phyloP scores from a whole-genome alignment of 2,329 filamentous ascomycete genomes.

The Hymenoscyphus fraxineus region DNA sequence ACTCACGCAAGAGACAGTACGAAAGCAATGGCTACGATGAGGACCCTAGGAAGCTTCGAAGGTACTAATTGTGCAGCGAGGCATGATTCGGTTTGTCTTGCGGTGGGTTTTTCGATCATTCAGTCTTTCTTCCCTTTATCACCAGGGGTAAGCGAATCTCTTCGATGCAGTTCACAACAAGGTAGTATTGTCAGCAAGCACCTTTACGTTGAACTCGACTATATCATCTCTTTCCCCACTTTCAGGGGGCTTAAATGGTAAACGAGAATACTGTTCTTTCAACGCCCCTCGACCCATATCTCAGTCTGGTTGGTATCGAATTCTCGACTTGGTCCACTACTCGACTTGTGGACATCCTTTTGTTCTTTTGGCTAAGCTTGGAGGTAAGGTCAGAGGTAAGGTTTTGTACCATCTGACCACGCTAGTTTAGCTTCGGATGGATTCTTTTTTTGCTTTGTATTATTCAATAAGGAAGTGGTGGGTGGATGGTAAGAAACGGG shows the following conservation, averaged over 20 bases:
- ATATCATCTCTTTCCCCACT: neutral
- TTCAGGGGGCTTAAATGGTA: neutral
- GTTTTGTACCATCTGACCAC: slow-evolving; percentile 32
- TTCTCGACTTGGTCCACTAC: neutral
- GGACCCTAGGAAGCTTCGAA: slow-evolving; percentile 64
- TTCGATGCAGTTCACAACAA: slow-evolving; percentile 31
- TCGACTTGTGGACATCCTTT: slow-evolving; percentile 6
- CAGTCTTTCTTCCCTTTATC: slow-evolving; percentile 36
- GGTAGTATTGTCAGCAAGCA: slow-evolving; percentile 31
- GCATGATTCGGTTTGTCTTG: slow-evolving; percentile 35
- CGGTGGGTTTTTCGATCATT: slow-evolving; percentile 48
- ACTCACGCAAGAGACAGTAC: slow-evolving; percentile 49
- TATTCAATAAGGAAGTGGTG: slow-evolving; percentile 23
- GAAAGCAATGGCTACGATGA: slow-evolving; percentile 75
- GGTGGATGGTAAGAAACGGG: slow-evolving; percentile 30
- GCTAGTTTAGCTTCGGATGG: slow-evolving; percentile 24
- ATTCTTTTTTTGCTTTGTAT: slow-evolving; percentile 30
- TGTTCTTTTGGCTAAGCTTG: slow-evolving; percentile 27
- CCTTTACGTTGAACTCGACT: slow-evolving; percentile 6
- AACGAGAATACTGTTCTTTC: neutral
- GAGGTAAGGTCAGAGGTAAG: slow-evolving; percentile 58
- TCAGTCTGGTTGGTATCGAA: slow-evolving; percentile 4
- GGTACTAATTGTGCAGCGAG: slow-evolving; percentile 50
- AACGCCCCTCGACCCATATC: neutral
- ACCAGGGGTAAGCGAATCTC: slow-evolving; percentile 37